Conservation (phyloP, 1,284 basidiomycete species). For the Marasmius sp. region DNA sequence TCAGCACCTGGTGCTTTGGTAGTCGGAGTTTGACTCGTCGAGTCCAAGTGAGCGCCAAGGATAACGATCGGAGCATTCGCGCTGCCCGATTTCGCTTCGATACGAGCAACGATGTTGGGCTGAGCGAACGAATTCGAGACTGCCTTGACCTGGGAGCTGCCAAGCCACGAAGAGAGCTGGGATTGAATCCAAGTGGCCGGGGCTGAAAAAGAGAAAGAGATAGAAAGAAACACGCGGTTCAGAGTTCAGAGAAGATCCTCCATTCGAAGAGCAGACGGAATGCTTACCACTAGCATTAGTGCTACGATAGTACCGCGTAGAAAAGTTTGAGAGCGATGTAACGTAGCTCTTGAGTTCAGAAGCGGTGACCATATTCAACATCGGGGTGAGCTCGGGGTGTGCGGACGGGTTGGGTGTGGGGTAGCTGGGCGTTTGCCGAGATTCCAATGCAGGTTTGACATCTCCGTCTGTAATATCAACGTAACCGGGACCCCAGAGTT, state of each 20-base stretch:
- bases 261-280: too few relatives aligned
- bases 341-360: background rate
- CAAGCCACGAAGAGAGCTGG: background rate
- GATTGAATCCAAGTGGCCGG: background rate
- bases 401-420: background rate
- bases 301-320: background rate
- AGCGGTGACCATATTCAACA: background rate
- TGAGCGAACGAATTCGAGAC: background rate
- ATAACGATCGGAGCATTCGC: background rate
- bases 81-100: background rate
- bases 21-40: background rate
- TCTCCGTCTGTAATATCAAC: background rate
- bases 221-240: background rate
- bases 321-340: background rate
- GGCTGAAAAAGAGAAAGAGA: background rate
- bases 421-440: background rate
- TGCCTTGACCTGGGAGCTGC: background rate
- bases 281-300: background rate
- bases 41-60: background rate
- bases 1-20: background rate
- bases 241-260: background rate
- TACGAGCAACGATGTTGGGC: background rate
- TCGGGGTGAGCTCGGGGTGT: background rate
- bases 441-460: background rate
- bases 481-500: background rate